A percentile compares a stretch with the other conserved stretches of the same genome.
Evolutionary conservation across 306 rosid species (phyloP).

Genomic region (Cajanus cajan): DNA sequence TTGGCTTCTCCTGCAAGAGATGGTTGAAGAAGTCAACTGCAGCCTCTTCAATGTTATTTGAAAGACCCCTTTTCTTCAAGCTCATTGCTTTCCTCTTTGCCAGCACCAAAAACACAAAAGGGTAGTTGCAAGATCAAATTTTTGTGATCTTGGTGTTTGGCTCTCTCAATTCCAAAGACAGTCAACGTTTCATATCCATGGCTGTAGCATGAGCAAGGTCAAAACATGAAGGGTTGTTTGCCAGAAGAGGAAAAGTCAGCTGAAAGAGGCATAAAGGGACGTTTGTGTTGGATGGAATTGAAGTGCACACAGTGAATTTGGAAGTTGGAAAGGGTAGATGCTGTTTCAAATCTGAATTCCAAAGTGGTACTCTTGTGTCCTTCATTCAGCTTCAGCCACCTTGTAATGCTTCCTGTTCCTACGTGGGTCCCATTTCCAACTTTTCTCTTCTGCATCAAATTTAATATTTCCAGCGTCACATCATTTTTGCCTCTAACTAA

Average conservation of each 20-base stretch:
- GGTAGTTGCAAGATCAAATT: neutral
- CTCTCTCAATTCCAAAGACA: neutral
- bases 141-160: neutral
- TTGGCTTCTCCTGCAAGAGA: conserved; percentile 56
- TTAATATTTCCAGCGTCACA: neutral
- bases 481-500: neutral
- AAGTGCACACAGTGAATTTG: neutral
- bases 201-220: neutral
- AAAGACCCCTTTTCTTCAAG: conserved; percentile 37
- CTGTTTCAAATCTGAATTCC: neutral
- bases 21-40: conserved; percentile 53
- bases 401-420: neutral
- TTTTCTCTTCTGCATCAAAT: neutral
- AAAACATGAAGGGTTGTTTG: conserved; percentile 24
- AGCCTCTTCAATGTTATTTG: conserved; percentile 45
- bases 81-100: conserved; percentile 43
- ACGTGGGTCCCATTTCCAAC: neutral
- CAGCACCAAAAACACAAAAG: conserved; percentile 24
- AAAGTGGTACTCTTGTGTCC: neutral
- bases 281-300: neutral
- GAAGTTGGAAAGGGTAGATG: neutral
- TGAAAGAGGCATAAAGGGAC: neutral
- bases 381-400: neutral
- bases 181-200: neutral
- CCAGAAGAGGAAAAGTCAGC: conserved; percentile 16